Evolutionary conservation across 768 basidiomycete species (phyloP).

Genomic region (Fomitopsis serialis): DNA sequence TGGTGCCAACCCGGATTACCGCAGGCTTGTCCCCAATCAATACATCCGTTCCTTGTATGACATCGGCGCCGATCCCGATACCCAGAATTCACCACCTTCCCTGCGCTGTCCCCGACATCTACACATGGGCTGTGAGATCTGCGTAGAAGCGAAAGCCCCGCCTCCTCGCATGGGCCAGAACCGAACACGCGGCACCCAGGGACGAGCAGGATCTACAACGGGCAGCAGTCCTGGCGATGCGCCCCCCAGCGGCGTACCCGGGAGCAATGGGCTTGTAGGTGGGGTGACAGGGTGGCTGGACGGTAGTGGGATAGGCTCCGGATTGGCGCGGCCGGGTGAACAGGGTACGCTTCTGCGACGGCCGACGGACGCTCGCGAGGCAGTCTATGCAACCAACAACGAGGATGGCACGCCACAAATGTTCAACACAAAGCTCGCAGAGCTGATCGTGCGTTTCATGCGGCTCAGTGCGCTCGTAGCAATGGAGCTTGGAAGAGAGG

Average conservation of each 20-base stretch:
- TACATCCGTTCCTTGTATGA: slow-evolving; percentile 50
- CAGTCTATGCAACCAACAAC: neutral
- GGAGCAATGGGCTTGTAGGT: slow-evolving; percentile 27
- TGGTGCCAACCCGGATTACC: slow-evolving; percentile 5
- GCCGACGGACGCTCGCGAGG: slow-evolving; percentile 19
- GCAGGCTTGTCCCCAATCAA: slow-evolving; percentile 21
- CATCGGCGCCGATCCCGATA: slow-evolving; percentile 55
- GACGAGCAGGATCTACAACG: slow-evolving; percentile 16
- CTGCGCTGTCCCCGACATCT: slow-evolving; percentile 72
- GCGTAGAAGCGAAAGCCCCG: slow-evolving; percentile 52
- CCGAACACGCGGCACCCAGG: slow-evolving; percentile 7
- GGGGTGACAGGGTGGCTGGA: slow-evolving; percentile 73
- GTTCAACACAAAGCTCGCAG: slow-evolving; percentile 60
- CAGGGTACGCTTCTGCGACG: slow-evolving; percentile 58
- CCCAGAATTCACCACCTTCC: slow-evolving; percentile 56
- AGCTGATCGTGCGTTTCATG: slow-evolving; percentile 67
- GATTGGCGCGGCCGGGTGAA: slow-evolving; percentile 51
- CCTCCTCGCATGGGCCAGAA: slow-evolving; percentile 12
- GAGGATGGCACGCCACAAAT: slow-evolving; percentile 30
- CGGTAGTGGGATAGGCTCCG: slow-evolving; percentile 68
- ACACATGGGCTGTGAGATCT: slow-evolving; percentile 70
- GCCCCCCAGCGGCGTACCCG: neutral
- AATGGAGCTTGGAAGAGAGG: slow-evolving; percentile 70
- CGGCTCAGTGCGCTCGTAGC: slow-evolving; percentile 75
- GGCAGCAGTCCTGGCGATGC: slow-evolving; percentile 21